Evolutionary conservation across 441 rosid genomes (phyloP).

Genomic region (Corymbia citriodora): DNA sequence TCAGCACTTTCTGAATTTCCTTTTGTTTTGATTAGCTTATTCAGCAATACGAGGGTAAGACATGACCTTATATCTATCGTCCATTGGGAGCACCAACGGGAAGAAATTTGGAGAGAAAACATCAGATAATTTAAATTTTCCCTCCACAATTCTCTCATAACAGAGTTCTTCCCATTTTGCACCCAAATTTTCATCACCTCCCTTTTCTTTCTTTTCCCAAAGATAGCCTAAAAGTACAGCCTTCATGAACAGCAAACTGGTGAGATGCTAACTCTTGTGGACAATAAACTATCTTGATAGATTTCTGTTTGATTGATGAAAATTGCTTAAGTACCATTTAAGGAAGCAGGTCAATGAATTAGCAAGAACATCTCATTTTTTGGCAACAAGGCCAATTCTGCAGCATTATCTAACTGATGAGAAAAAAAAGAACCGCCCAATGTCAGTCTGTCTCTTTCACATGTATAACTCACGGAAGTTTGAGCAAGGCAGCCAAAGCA

Average conservation of each 20-base stretch:
- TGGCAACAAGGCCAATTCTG: not conserved
- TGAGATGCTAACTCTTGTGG: not conserved
- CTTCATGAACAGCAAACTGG: not conserved
- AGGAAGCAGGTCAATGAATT: not conserved
- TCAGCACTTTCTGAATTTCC: not conserved
- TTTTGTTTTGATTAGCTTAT: not conserved
- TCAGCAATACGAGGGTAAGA: not conserved
- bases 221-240: not conserved
- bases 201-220: not conserved
- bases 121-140: not conserved
- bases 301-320: not conserved
- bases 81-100: not conserved
- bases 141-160: not conserved
- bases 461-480: not conserved
- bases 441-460: not conserved
- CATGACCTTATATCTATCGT: not conserved
- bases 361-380: not conserved
- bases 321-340: not conserved
- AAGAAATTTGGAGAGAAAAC: not conserved
- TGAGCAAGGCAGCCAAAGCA: not conserved
- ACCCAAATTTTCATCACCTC: not conserved
- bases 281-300: not conserved
- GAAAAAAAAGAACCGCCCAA: not conserved
- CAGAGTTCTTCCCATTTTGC: not conserved
- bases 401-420: not conserved